Evolutionary conservation across 148 eudicot genomes (phyloP).

Genomic region (Mesembryanthemum crystallinum): DNA sequence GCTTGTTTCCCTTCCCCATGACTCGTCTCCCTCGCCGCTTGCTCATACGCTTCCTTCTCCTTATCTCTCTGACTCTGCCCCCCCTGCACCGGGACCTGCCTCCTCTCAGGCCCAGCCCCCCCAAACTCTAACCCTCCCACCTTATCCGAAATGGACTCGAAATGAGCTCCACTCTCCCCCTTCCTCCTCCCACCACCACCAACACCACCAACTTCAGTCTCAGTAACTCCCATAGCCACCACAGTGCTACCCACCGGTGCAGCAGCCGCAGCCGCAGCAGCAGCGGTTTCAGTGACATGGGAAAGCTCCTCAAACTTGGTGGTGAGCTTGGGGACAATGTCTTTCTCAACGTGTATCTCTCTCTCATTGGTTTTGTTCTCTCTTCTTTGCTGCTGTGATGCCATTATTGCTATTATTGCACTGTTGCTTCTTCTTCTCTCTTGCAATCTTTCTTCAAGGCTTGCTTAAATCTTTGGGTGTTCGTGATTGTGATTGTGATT

Average conservation of each 20-base stretch:
- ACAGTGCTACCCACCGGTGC: conserved; percentile 9
- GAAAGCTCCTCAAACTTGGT: conserved; percentile 40
- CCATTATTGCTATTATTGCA: conserved; percentile 30
- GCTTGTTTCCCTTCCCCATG: not conserved
- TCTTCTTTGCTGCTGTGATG: conserved; percentile 56
- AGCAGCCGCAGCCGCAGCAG: not conserved
- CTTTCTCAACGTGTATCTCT: conserved; percentile 39
- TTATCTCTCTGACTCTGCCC: too few species aligned
- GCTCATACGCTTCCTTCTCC: conserved; percentile 6
- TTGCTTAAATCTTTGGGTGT: not conserved
- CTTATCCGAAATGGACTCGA: conserved; percentile 38
- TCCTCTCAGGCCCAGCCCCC: not conserved
- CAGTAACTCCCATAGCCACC: conserved; percentile 10
- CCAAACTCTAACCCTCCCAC: conserved; percentile 21
- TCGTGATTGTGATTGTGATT: not conserved
- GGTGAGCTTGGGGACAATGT: conserved; percentile 52
- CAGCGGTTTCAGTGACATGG: conserved; percentile 14
- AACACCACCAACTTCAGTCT: not conserved
- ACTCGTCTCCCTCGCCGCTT: not conserved
- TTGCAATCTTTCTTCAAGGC: not conserved
- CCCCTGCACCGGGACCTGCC: too few species aligned
- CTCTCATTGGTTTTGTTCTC: conserved; percentile 47
- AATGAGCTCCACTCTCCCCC: conserved; percentile 21
- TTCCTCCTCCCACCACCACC: conserved; percentile 1
- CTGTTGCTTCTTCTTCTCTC: not conserved